Evolutionary conservation across 352 stramenopile genomes (phyloP).

Genomic region (Plasmopara muralis): DNA sequence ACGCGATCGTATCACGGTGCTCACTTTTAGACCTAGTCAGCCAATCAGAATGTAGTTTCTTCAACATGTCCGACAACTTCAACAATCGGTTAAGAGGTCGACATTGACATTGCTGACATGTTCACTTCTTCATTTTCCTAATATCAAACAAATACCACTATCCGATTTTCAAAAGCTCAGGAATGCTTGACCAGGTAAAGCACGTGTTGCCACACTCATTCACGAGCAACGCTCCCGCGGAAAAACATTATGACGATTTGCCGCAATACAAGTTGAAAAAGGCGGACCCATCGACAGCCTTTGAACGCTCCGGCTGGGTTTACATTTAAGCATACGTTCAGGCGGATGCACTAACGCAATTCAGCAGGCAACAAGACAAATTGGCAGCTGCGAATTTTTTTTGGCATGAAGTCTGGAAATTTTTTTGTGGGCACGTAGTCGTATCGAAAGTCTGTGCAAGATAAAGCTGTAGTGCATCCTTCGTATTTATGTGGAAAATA

Average conservation of each 20-base stretch:
- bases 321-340: slow-evolving; percentile 45
- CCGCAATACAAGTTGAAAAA: slow-evolving; percentile 36
- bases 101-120: slow-evolving; percentile 4
- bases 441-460: too few species aligned
- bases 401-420: neutral
- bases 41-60: slow-evolving; percentile 24
- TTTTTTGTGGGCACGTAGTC: too few species aligned
- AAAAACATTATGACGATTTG: slow-evolving; percentile 35
- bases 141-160: neutral
- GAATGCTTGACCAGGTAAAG: slow-evolving; percentile 75
- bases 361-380: neutral
- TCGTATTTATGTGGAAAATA: too few species aligned
- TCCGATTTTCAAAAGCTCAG: too few species aligned
- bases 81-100: neutral
- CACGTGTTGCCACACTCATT: slow-evolving; percentile 40
- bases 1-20: slow-evolving; percentile 23
- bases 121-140: neutral
- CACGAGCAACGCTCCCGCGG: slow-evolving; percentile 20
- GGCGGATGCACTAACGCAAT: neutral
- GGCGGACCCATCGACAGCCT: slow-evolving; percentile 56
- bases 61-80: neutral
- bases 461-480: too few species aligned
- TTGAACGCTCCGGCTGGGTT: slow-evolving; percentile 67
- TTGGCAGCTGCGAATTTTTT: neutral
- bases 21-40: slow-evolving; percentile 10